phyloP scores from a whole-genome alignment of 2,329 filamentous ascomycete genomes.

The Cryphonectria radicalis region DNA sequence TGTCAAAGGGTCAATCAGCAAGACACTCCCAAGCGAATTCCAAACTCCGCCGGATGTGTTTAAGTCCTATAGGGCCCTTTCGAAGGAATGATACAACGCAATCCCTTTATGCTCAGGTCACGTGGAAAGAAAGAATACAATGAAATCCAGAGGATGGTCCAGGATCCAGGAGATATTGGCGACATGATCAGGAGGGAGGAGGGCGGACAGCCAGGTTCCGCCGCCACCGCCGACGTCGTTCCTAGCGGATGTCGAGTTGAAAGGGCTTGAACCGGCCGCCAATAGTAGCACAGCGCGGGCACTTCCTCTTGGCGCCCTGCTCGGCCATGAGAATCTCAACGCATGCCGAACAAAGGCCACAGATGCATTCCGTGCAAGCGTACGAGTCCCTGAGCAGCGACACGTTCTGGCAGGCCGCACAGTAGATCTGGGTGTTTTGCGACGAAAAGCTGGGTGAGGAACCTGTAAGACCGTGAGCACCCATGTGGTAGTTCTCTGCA shows the following conservation, averaged over 20 bases:
- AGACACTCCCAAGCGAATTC: slow-evolving; percentile 9
- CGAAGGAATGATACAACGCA: slow-evolving; percentile 21
- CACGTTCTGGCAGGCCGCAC: slow-evolving; percentile 80
- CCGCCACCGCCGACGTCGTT: not conserved
- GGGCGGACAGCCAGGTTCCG: slow-evolving; percentile 8
- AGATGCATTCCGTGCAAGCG: slow-evolving; percentile 95
- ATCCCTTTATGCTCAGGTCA: slow-evolving; percentile 26
- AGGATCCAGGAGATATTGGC: slow-evolving; percentile 1
- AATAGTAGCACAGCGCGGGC: slow-evolving; percentile 78
- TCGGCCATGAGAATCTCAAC: slow-evolving; percentile 80
- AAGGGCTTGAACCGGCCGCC: slow-evolving; percentile 84
- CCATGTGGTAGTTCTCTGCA: slow-evolving; percentile 74
- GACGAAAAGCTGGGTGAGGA: slow-evolving; percentile 77
- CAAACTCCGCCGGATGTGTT: slow-evolving; percentile 27
- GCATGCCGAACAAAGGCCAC: slow-evolving; percentile 86
- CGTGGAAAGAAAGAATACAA: slow-evolving; percentile 28
- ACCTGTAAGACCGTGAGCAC: slow-evolving; percentile 64
- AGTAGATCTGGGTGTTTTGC: slow-evolving; percentile 86
- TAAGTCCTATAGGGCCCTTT: slow-evolving; percentile 9
- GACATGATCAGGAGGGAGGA: not conserved
- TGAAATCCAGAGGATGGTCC: slow-evolving; percentile 2
- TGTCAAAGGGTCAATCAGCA: slow-evolving; percentile 27
- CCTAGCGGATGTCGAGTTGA: slow-evolving; percentile 77
- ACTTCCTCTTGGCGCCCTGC: slow-evolving; percentile 75
- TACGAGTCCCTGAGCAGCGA: slow-evolving; percentile 82